Base-by-base conservation (phyloP, 306 rosid genomes). In the Pyrus communis region DNA sequence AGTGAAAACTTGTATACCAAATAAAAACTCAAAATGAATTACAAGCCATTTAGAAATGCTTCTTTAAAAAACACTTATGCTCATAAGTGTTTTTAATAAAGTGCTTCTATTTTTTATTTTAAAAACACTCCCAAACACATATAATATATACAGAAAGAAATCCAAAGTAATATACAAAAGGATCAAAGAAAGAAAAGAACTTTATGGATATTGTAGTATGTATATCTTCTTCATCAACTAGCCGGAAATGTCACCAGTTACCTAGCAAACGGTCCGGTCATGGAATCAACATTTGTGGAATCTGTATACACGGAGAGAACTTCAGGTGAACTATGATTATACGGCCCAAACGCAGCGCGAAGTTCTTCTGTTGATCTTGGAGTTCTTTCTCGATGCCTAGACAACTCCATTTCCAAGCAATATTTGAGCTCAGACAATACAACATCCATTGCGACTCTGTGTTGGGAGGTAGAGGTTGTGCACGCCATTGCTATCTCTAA, bases 401-500 rank as follows among this genome's bases (percentile, higher is more conserved):
- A 87, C 11, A 79, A 58, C 71, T 81, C 89, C 71, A 77, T 70
- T 62, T 79, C 76, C 25, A 81, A 22, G 72, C 90, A 89, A 10
- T 64, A 71, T 72, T 81, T 89, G 19, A 89, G 80, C 74, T 87
- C 93, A 11, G 77, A 23, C 70, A 91, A 22, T 21, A 82, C 91
- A 75, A 57, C 76, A 81, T 31, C 64, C 93, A 87, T 91, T 12
- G 80, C 63, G 30, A 91, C 86, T 68, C 96, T 85, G 11, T 85
- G 84, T 66, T 78, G 35, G 18, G 89, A 87, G 62, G 81, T 22
- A 74, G 85, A 67, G 25, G 87, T 69, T 70, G 89, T 81, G 66
- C 91, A 85, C 58, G 86, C 67, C 82, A 87, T 58, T 70, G 93
- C 93, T 67, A 87, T 65, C 71, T 82, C 85, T 42, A 88, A 63